Evolutionary conservation across 371 early-diverging fungal species (phyloP).

Genomic region (Mucor racemosus): DNA sequence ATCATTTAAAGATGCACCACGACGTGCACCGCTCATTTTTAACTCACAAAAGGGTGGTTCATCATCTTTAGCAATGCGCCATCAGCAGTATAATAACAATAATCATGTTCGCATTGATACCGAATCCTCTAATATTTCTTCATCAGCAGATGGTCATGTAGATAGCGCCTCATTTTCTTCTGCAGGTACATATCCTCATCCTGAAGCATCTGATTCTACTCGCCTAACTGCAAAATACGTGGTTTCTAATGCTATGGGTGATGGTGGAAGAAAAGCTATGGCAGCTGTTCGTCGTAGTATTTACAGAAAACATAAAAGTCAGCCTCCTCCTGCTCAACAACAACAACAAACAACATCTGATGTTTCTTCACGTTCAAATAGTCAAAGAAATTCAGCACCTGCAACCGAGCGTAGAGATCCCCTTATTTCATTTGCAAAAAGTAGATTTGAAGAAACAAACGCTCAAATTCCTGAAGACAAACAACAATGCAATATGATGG

Average conservation of each 20-base stretch:
- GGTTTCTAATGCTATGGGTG: slow-evolving; percentile 6
- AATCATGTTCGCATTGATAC: neutral
- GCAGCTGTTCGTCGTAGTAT: slow-evolving; percentile 29
- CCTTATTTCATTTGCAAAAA: slow-evolving; percentile 6
- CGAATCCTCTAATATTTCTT: slow-evolving; percentile 1
- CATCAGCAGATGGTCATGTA: neutral
- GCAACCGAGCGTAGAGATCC: slow-evolving; percentile 2
- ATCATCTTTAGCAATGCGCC: neutral
- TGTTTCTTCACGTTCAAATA: neutral
- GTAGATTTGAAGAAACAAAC: slow-evolving; percentile 18
- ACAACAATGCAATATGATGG: slow-evolving; percentile 3
- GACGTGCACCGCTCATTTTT: slow-evolving; percentile 4
- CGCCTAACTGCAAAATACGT: neutral
- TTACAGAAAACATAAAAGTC: slow-evolving; percentile 24
- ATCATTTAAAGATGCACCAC: slow-evolving; percentile 20
- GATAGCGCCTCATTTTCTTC: slow-evolving; percentile 13
- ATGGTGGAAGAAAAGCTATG: slow-evolving; percentile 21
- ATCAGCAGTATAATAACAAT: neutral
- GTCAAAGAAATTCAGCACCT: slow-evolving; percentile 11
- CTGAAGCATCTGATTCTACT: slow-evolving; percentile 14
- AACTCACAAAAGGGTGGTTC: neutral
- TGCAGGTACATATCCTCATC: neutral
- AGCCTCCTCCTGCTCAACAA: slow-evolving; percentile 1
- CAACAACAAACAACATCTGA: neutral
- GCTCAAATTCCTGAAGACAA: neutral